These are phyloP conservation scores for Eragrostis nindensis DNA, from an alignment of 176 grass and related monocot genomes.

Conservation along the genomic window DNA sequence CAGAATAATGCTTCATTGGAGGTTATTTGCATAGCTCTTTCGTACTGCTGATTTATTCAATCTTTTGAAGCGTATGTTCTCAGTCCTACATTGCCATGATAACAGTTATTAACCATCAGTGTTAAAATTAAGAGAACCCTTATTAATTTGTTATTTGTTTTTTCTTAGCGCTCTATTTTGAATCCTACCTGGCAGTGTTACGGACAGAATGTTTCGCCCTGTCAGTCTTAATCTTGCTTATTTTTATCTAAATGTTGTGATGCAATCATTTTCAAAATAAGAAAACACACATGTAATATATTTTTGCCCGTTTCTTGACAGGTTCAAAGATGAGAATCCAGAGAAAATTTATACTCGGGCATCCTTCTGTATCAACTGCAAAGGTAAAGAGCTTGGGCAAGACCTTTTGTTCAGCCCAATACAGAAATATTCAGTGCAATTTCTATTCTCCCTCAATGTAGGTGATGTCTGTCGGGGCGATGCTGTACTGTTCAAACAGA, in stretches of 20 bases:
- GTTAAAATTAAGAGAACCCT: neutral
- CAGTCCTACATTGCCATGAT: neutral
- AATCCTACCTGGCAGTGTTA: neutral
- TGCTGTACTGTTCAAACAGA: conserved; percentile 69
- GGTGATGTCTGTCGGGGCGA: conserved; percentile 84
- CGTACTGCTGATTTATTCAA: conserved; percentile 1
- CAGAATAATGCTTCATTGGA: conserved; percentile 71
- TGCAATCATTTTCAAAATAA: neutral
- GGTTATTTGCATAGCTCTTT: conserved; percentile 47
- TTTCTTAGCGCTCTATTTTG: neutral
- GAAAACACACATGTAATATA: neutral
- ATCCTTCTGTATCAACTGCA: conserved; percentile 73
- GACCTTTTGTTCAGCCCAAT: neutral
- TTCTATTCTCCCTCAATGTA: conserved; percentile 27
- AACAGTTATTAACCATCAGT: neutral
- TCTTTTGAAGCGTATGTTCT: neutral
- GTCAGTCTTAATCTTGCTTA: neutral
- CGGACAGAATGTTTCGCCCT: neutral
- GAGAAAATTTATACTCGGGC: conserved; percentile 65
- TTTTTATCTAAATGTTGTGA: conserved; percentile 9
- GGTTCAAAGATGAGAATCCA: conserved; percentile 61
- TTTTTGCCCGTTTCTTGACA: conserved; percentile 27
- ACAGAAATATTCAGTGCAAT: conserved; percentile 13
- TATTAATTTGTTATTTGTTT: conserved; percentile 6
- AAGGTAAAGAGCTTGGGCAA: conserved; percentile 43